Conservation (phyloP, 78 protist species). For the Dictyostelium capitatum region DNA sequence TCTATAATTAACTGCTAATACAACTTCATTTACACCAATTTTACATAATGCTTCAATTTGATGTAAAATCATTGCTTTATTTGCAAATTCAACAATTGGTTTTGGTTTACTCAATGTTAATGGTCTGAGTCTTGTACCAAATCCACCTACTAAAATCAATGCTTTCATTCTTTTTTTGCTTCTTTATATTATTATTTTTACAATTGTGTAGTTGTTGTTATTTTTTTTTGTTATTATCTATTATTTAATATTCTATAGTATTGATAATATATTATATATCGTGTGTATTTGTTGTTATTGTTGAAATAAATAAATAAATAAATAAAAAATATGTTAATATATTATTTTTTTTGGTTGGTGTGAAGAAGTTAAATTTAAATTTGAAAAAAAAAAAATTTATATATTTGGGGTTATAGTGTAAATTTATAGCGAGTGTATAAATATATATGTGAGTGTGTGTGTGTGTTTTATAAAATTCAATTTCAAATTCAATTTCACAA, state of each 20-base stretch:
- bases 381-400: too few species aligned
- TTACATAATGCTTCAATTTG: slow-evolving; percentile 93
- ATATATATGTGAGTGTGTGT: too few species aligned
- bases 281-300: background rate
- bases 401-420: too few species aligned
- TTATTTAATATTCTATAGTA: background rate
- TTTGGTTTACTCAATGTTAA: slow-evolving; percentile 96
- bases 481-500: too few species aligned
- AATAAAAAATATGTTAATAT: too few species aligned
- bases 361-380: too few species aligned
- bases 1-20: slow-evolving; percentile 95
- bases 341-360: too few species aligned
- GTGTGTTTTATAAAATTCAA: too few species aligned
- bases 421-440: too few species aligned
- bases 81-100: slow-evolving; percentile 96
- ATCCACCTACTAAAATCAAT: slow-evolving; percentile 98
- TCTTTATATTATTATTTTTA: background rate
- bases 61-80: slow-evolving; percentile 95
- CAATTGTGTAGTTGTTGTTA: background rate
- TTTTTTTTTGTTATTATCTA: background rate
- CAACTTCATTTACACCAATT: slow-evolving; percentile 94
- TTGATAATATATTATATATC: background rate
- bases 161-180: slow-evolving; percentile 90
- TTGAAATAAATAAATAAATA: too few species aligned
- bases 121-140: slow-evolving; percentile 97